Base-by-base conservation (phyloP, 2,329 filamentous ascomycete genomes). In the Fusarium pseudocircinatum region DNA sequence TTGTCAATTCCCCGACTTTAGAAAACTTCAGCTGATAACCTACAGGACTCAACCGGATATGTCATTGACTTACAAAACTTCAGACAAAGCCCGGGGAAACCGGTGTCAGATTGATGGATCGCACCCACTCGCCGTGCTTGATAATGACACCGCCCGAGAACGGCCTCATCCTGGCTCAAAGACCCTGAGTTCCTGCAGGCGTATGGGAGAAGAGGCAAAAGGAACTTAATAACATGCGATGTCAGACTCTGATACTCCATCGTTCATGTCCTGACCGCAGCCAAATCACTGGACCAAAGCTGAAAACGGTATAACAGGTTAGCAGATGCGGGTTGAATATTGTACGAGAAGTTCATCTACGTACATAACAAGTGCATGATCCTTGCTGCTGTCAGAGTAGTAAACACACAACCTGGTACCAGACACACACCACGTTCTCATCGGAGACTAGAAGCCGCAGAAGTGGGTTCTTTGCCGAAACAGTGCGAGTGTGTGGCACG, bases 221-320 rank as follows among this genome's bases (percentile, higher is more conserved):
- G 52, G 56, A 72, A 66, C 60, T 69, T 60, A 60, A 74, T 39
- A 74, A 72, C 67, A 72, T 62, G 67, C 71, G 70, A 73, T 63
- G 56, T 62, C 28, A 62, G 44, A 58, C 44, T 58, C 49, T 42
- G 63, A 49, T 52, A 34, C 47, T 69, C 56, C 67, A 64, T 72
- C 56, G 56, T 64, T 69, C 66, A 67, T 63, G 63, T 65, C 54
- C 49, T 74, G 62, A 59, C 46, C 43, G 50, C 40, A 62, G 59
- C 62, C 39, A 54, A 47, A 52, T 69, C 53, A 54, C 42, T 70
- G 43, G 54, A 65, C 60, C 61, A 43, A 54, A 60, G 59, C 63
- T 49, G 40, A 66, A 70, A 70, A 66, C 44, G 66, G 61, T 32
- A 70, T 47, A 70, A 66, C 40, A 43, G 53, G 60, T 58, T 70